A percentile compares a stretch with the other conserved stretches of the same genome.
Conservation (phyloP, 257 asterid species). For the Fraxinus quadrangulata region DNA sequence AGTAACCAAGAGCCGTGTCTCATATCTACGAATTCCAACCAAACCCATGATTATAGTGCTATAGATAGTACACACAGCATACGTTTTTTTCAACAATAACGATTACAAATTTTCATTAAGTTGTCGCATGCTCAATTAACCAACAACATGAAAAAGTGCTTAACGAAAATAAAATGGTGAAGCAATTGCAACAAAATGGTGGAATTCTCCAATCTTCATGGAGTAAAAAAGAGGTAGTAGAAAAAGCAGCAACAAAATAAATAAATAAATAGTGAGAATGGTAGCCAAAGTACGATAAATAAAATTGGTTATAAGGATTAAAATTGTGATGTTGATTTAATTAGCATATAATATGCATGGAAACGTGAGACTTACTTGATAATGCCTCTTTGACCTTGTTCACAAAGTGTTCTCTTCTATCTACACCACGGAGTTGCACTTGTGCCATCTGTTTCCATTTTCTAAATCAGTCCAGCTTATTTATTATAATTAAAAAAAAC, state of each 20-base stretch:
- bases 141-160: conserved; percentile 9
- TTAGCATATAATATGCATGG: not conserved
- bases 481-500: conserved; percentile 9
- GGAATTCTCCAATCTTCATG: not conserved
- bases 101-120: not conserved
- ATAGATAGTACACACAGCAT: not conserved
- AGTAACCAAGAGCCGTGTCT: conserved; percentile 77
- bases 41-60: conserved; percentile 21
- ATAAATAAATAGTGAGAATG: not conserved
- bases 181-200: conserved; percentile 9
- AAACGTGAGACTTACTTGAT: conserved; percentile 49
- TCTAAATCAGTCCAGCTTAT: conserved; percentile 30
- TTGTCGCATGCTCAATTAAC: conserved; percentile 7
- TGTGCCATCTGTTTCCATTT: conserved; percentile 64
- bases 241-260: not conserved
- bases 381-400: conserved; percentile 68
- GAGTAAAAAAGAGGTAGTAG: not conserved
- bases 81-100: not conserved
- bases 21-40: conserved; percentile 45
- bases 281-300: not conserved
- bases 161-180: conserved; percentile 19
- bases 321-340: conserved; percentile 1
- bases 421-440: conserved; percentile 65
- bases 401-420: conserved; percentile 60
- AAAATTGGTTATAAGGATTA: conserved; percentile 1